Evolutionary conservation across 2,329 filamentous ascomycete species (phyloP), one percentile per base, ranked within the genome.

Genomic region (Microsporum canis): DNA sequence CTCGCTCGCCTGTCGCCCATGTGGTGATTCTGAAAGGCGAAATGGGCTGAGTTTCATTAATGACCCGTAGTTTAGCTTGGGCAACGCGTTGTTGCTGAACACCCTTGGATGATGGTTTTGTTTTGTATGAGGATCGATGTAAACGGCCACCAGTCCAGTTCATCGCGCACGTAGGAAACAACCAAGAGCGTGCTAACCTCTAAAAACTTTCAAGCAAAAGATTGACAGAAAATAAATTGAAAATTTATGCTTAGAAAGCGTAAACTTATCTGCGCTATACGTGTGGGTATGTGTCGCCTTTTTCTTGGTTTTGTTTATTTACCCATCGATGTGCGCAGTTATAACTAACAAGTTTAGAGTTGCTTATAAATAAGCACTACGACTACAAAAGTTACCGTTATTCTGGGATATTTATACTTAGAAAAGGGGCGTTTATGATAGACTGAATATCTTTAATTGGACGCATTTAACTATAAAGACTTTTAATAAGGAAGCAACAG

Each of bases 141-240:
- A 78, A 68, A 59, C 71, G 72, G 36, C 76, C 75, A 60, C 75
- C 75, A 29, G 73, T 77, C 76, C 76, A 77, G 60, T 77, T 77
- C 76, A 78, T 78, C n/a, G 27, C 27, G 39, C 31, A 36, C 3
- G 49, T 27, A 4, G 36, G 29, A 8, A 31, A 33, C 5, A 27
- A 23, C 12, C 23, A 49, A 3, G 23, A 5, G 27, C 10, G 23
- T 4, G 27, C 3, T 8, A 49, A 31, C 3, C 23, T 1, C 12
- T 49, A 33, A 7, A 14, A 2, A 29, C 3, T 5, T 29, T 49
- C 23, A 49, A 33, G 27, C 3, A 49, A 29, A 8, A 49, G 38
- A 39, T 10, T 12, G 3, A 39, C 8, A 12, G 38, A 39, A 39
- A 12, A 39, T 3, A 39, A 3, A 4, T 12, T 3, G 3, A 39